Evolutionary conservation across 2,329 filamentous ascomycete genomes (phyloP).

Genomic region (Talaromyces piceae): DNA sequence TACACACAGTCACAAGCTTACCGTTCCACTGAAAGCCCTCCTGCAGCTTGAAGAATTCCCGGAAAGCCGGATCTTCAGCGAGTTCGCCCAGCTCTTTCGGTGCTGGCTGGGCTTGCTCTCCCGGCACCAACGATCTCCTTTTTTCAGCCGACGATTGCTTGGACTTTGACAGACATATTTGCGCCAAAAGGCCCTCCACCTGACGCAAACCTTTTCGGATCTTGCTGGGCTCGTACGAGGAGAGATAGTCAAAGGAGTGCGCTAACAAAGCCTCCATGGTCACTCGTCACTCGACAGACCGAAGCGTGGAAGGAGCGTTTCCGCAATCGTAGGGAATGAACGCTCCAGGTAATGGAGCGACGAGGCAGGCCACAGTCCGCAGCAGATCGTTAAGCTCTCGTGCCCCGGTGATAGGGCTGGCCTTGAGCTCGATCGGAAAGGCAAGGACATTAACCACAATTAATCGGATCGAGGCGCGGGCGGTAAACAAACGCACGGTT

Average conservation of each 20-base stretch:
- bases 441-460: background rate
- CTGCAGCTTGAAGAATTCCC: conserved; percentile 93
- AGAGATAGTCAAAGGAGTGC: conserved; percentile 92
- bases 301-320: conserved; percentile 7
- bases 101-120: conserved; percentile 34
- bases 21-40: conserved; percentile 97
- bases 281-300: background rate
- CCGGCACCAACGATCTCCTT: conserved; percentile 35
- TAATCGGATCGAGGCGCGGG: conserved; percentile 2
- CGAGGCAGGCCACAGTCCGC: no score
- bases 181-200: conserved; percentile 86
- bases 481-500: conserved; percentile 15
- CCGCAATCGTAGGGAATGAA: background rate
- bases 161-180: conserved; percentile 72
- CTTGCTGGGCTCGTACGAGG: conserved; percentile 81
- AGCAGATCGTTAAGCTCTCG: no score
- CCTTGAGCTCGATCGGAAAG: no score
- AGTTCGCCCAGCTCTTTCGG: conserved; percentile 63
- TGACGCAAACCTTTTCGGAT: conserved; percentile 90
- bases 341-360: no score
- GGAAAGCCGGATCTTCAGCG: conserved; percentile 76
- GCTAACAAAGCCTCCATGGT: conserved; percentile 85
- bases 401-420: no score
- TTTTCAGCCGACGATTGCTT: conserved; percentile 33
- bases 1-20: conserved; percentile 20